Evolutionary conservation across 768 basidiomycete species (phyloP), one percentile per base, ranked within the genome.

Genomic region (Leucocoprinus leucothites): DNA sequence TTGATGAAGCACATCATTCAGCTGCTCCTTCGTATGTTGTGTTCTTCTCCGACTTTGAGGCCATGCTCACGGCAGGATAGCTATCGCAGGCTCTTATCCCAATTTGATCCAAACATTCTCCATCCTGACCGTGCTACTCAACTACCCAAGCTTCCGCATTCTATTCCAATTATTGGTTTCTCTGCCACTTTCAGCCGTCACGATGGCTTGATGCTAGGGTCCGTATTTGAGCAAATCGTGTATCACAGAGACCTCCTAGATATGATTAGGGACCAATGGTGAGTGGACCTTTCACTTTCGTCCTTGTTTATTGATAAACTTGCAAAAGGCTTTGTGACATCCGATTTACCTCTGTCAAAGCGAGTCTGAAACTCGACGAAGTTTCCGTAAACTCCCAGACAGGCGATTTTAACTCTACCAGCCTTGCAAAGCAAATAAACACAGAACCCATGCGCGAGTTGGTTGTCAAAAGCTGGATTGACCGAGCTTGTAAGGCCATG

Each of bases 1-100:
- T 97, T 2, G 94, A 97, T 63, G 94, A 97, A 70, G 95, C 95
- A 0, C 96, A 98, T 66, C 96, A 98, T 69, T 90, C 95, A 25
- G 94, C 91, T 36, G 91, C 95, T 8, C 86, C 87, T 26, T 94
- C 94, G 85, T 95, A 71, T 52, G 84, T 74, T 9, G 14, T 34
- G 6, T 31, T 7, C 31, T 50, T 22, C 25, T 24, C 5, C 35
- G 26, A 34, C 7, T 43, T 16, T 28, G 16, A 13, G 14, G 18
- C 51, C 34, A 22, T 31, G 45, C 48, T 55, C 4, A 45, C n/a
- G 38, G 36, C 6, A 16, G 40, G 46, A 2, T 35, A 73, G 93
- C 25, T 96, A 96, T 68, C 85, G 91, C 26, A 82, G 81, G 24
- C 80, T 98, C 56, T 72, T 98, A n/a, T 84, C 91, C 4, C 80